Evolutionary conservation across 345 rosid genomes (phyloP), one percentile per base, ranked within the genome.

Genomic region (Rhizophora apiculata): DNA sequence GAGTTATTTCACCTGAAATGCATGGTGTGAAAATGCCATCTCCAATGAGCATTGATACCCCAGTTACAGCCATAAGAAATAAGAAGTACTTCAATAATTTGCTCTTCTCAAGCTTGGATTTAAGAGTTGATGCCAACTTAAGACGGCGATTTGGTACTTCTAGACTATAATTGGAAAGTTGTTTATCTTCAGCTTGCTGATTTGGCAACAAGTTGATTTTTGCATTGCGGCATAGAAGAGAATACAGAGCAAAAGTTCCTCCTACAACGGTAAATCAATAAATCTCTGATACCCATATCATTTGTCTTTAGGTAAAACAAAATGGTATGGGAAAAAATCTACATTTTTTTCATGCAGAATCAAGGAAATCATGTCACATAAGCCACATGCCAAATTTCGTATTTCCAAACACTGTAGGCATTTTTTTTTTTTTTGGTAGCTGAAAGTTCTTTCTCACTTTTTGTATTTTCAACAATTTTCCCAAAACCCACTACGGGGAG

Each of bases 11-110:
- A 84, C 88, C 87, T 21, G 88, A 86, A 31, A 86, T 84, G 74
- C 82, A 81, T 0, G 91, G 88, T 21, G 87, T 83, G 48, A 87
- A 85, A 74, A 87, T 66, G 5, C 91, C 87, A 15, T 87, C 91
- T 16, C 89, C 91, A 31, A 87, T 70, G 77, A 87, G 83, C 89
- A 87, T 85, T 71, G 89, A 85, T 21, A 85, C 83, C 1, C 85
- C 85, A 11, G 82, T 80, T 85, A 87, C 71, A 67, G 88, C 80
- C 58, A 76, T 73, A 13, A 85, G 55, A 51, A 83, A 65, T 4
- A 87, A 57, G 27, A 80, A 72, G 34, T 71, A 32, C 64, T 83
- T 87, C 49, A 80, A 82, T 3, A 73, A 63, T 0, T 9, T 22
- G 62, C 85, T 82, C 8, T 66, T 74, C 74, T 85, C 84, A 0